A percentile compares a stretch with the other conserved stretches of the same genome.
phyloP scores from a whole-genome alignment of 805 yeast genomes.

The Candida namnaoensis region DNA sequence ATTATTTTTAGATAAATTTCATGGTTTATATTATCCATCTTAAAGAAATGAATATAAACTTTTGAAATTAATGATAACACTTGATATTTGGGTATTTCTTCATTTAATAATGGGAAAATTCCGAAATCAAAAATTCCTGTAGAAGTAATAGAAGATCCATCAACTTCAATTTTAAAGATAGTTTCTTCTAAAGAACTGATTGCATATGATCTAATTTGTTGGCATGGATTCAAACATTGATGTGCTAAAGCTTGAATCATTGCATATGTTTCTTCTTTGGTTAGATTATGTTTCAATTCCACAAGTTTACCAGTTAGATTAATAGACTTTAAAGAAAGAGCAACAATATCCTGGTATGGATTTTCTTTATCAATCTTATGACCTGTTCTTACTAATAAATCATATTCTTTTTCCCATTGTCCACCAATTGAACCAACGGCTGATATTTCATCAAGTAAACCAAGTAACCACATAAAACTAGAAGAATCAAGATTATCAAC shows the following conservation, averaged over 20 bases:
- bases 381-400: constrained; percentile 31
- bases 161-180: constrained; percentile 21
- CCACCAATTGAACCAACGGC: constrained; percentile 77
- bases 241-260: constrained; percentile 77
- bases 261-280: constrained; percentile 36
- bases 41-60: constrained; percentile 42
- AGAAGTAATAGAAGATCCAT: constrained; percentile 33
- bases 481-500: constrained; percentile 30
- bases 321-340: constrained; percentile 53
- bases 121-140: constrained; percentile 62
- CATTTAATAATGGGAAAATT: constrained; percentile 63
- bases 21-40: constrained; percentile 23
- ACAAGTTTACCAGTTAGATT: constrained; percentile 47
- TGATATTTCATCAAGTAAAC: constrained; percentile 69
- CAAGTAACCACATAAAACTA: constrained; percentile 60
- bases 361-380: constrained; percentile 33
- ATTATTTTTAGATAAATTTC: constrained; percentile 28
- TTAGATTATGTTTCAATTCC: constrained; percentile 21
- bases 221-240: constrained; percentile 84
- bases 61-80: constrained; percentile 63
- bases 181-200: constrained; percentile 49
- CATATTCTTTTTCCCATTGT: constrained; percentile 63
- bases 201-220: constrained; percentile 64
- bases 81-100: constrained; percentile 60
- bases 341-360: constrained; percentile 47